Evolutionary conservation across 2,329 filamentous ascomycete species (phyloP).

Genomic region (Neopestalotiopsis sp.): DNA sequence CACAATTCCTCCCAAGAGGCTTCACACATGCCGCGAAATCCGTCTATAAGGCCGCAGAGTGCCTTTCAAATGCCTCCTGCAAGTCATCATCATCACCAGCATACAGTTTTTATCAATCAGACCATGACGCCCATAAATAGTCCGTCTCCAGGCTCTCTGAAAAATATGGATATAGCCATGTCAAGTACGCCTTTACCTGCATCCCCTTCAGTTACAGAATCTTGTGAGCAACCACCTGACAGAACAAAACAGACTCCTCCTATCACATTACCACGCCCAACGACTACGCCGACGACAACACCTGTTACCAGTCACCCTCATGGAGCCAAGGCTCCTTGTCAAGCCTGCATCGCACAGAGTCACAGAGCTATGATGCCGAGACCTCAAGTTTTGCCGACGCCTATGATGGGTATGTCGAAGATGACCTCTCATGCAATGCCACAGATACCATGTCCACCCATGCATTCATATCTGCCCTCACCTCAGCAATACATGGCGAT

Average conservation of each 20-base stretch:
- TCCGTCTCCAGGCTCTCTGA: conserved; percentile 8
- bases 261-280: conserved; percentile 7
- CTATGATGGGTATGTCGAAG: conserved; percentile 28
- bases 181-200: conserved; percentile 29
- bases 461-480: conserved; percentile 31
- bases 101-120: conserved; percentile 18
- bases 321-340: conserved; percentile 34
- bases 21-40: background rate
- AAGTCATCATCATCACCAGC: background rate
- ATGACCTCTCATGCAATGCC: conserved; percentile 9
- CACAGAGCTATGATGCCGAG: conserved; percentile 30
- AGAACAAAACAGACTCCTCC: conserved; percentile 14
- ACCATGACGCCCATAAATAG: conserved; percentile 17
- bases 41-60: background rate
- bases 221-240: conserved; percentile 17
- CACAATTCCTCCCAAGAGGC: background rate
- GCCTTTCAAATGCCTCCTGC: background rate
- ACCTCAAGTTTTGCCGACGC: conserved; percentile 32
- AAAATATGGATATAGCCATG: conserved; percentile 6
- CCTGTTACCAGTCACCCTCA: conserved; percentile 20
- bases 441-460: conserved; percentile 21
- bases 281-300: conserved; percentile 14
- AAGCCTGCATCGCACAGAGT: conserved; percentile 35
- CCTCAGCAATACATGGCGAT: conserved; percentile 35
- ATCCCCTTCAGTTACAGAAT: conserved; percentile 21